A percentile compares a stretch with the other conserved stretches of the same genome.
Evolutionary conservation across 257 asterid genomes (phyloP).

Genomic region (Solanum ossicruentum): DNA sequence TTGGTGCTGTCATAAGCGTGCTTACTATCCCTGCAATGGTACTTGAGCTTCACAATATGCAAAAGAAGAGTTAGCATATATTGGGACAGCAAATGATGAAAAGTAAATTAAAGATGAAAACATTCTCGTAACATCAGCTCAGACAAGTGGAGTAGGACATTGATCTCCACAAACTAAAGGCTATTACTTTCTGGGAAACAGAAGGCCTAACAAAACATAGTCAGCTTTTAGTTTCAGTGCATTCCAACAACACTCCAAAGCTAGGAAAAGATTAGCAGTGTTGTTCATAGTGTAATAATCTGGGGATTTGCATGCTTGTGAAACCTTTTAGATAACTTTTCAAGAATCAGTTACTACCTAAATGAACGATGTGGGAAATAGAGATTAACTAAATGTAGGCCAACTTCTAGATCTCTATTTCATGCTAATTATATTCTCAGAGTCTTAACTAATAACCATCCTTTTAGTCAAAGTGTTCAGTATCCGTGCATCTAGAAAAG

Average conservation of each 20-base stretch:
- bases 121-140: not conserved
- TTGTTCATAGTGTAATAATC: not conserved
- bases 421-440: not conserved
- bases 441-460: not conserved
- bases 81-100: not conserved
- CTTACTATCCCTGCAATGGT: slow-evolving; percentile 72
- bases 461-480: not conserved
- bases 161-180: not conserved
- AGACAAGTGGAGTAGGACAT: not conserved
- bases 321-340: not conserved
- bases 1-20: slow-evolving; percentile 81
- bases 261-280: not conserved
- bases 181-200: not conserved
- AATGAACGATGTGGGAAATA: not conserved
- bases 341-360: not conserved
- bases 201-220: not conserved
- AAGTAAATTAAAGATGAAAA: not conserved
- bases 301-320: not conserved
- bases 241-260: not conserved
- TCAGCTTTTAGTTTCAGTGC: not conserved
- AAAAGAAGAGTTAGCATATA: slow-evolving; percentile 15
- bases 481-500: not conserved
- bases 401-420: not conserved
- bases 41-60: slow-evolving; percentile 57
- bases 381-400: not conserved